Evolutionary conservation across 495 filamentous ascomycete genomes (phyloP), one percentile per base, ranked within the genome.

Genomic region (Hyaloscypha bicolor): DNA sequence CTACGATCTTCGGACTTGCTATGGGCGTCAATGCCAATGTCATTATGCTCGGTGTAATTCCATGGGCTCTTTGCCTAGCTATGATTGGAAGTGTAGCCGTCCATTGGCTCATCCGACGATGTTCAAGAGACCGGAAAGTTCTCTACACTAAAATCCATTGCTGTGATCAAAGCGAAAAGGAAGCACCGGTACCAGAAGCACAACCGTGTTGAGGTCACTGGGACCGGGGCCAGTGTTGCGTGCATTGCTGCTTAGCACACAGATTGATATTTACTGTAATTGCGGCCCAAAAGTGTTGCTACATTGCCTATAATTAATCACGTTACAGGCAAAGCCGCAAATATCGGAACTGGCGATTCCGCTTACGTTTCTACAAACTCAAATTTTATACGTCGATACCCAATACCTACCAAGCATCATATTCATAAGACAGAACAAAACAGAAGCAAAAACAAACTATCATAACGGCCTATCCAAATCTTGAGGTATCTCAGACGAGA

Each of bases 11-110:
- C 32, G 81, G 81, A 4, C 71, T 77, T 64, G 72, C 58, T 0
- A 55, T 72, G 33, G 74, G 69, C 37, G 70, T 70, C 1, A 75
- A 73, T 66, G 68, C 75, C 16, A 76, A 84, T 69, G 45, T 79
- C 55, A 75, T 82, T 9, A 72, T 82, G 60, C 71, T 84, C 48
- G 80, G 75, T 3, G 72, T 79, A 39, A 69, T 82, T 21, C 81
- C 80, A 2, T 79, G 74, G 76, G 77, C 78, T 2, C 68, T 77
- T 14, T 81, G 79, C 62, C 63, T 69, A 8, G 79, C 81, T 19
- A 83, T 84, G 77, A 61, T 76, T 19, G 71, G 69, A 51, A 80
- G 80, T 71, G 59, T 68, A 9, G 9, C 56, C 8, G 6, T 69
- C 14, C 66, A 71, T 66, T 66, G 63, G 59, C 12, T 64, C 9